phyloP scores from a whole-genome alignment of 2,329 filamentous ascomycete genomes.

The Tolypocladium capitatum region DNA sequence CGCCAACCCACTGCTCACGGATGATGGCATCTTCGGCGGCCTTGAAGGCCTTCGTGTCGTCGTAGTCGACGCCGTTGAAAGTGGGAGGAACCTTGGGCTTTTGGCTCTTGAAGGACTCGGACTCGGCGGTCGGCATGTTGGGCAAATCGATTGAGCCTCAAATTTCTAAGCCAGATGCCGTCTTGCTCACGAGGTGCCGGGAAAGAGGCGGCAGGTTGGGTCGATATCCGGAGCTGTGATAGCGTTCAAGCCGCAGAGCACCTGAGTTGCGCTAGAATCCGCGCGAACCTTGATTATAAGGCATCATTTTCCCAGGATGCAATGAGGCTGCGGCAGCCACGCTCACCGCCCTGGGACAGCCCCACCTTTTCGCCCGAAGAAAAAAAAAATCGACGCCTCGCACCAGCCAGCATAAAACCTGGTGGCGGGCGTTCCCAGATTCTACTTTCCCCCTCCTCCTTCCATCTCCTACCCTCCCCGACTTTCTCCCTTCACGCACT shows the following conservation, averaged over 20 bases:
- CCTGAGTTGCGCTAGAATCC: background rate
- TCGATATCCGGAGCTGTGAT: background rate
- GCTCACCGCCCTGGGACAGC: conserved; percentile 20
- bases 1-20: conserved; percentile 76
- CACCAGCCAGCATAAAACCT: conserved; percentile 2
- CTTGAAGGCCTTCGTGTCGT: conserved; percentile 70
- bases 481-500: background rate
- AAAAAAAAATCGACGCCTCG: conserved; percentile 5
- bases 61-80: conserved; percentile 78
- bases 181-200: conserved; percentile 4
- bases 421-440: background rate
- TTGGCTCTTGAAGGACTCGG: conserved; percentile 66
- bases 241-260: background rate
- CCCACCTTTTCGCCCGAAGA: conserved; percentile 20
- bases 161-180: background rate
- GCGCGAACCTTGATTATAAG: conserved; percentile 15
- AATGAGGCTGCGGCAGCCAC: background rate
- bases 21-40: conserved; percentile 71
- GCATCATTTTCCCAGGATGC: conserved; percentile 8
- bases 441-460: background rate
- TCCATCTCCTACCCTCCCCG: background rate
- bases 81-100: conserved; percentile 73
- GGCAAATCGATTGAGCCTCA: conserved; percentile 6
- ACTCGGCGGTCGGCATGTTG: conserved; percentile 72
- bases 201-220: background rate